Base-by-base conservation (phyloP, 495 filamentous ascomycete genomes). In the Coniosporium apollinis region DNA sequence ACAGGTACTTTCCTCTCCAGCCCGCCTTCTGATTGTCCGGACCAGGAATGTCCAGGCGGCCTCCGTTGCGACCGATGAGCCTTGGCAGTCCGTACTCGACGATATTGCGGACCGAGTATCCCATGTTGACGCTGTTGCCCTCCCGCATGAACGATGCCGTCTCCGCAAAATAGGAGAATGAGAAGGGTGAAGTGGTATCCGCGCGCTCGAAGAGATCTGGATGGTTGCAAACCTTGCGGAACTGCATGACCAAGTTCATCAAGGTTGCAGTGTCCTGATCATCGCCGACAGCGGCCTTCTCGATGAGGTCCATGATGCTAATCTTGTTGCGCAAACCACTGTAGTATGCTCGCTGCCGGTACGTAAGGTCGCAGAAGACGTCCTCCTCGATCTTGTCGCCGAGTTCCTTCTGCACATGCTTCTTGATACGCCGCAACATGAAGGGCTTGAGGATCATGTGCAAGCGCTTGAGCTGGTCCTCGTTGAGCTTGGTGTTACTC, bases 201-300 rank as follows among this genome's bases (percentile, higher is more conserved):
- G 87, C 85, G 28, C 91, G 74, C 54, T 99, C 86, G 41, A 96
- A 96, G 15, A 97, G 62, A 60, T 97, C 89, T 2, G 89, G 89
- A 55, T 97, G 89, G 49, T 97, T 97, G 64, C 89, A 97, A 34
- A 97, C 91, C 62, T 97, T 97, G 37, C 89, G 75, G 70, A 97
- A 97, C 58, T 97, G 91, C 89, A 97, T 97, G 37, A 97, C 89
- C 42, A 97, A 65, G 54, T 96, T 97, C 89, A 97, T 97, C 50
- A 99, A 54, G 13, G 86, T 99, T 10, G 83, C 83, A 19, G 82
- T 87, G 48, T 94, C 91, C 44, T 82, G 74, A 25, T 99, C 89
- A 48, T 94, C 87, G 21, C 91, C 91, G 34, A 87, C 65, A 3
- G 86, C 82, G 8, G 86, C 86, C 67, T 94, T 96, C 57, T 99